Conservation (phyloP, 2,329 filamentous ascomycete species). For the Alternaria alternata region DNA sequence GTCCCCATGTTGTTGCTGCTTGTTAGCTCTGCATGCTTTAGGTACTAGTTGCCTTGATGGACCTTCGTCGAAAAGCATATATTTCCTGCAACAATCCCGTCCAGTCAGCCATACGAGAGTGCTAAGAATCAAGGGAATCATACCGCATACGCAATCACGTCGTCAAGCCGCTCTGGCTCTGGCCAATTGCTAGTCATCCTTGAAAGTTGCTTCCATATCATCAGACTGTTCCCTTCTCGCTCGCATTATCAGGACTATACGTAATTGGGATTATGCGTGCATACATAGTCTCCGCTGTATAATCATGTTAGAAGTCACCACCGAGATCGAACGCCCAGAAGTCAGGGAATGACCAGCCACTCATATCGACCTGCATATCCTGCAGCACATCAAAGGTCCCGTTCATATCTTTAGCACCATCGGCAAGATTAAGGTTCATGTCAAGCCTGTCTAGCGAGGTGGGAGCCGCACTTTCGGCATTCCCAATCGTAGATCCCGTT, state of each 20-base stretch:
- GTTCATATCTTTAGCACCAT: constrained; percentile 13
- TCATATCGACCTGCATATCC: constrained; percentile 41
- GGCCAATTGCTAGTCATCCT: neutral
- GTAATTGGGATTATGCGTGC: neutral
- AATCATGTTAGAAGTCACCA: constrained; percentile 34
- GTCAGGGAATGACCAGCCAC: constrained; percentile 45
- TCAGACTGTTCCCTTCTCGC: neutral
- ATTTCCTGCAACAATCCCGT: too few relatives aligned
- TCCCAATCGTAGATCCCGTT: neutral
- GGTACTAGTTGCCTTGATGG: too few relatives aligned
- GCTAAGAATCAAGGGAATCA: too few relatives aligned
- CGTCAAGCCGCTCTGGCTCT: too few relatives aligned
- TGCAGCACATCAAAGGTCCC: constrained; percentile 33
- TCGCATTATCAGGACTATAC: neutral
- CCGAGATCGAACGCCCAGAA: constrained; percentile 48
- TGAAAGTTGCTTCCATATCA: neutral
- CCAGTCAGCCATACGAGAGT: too few relatives aligned
- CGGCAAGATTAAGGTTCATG: constrained; percentile 7
- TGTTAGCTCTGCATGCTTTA: too few relatives aligned
- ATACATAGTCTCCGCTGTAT: neutral
- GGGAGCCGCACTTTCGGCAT: constrained; percentile 10
- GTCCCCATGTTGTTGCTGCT: too few relatives aligned
- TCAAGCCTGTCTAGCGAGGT: constrained; percentile 16
- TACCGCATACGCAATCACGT: too few relatives aligned
- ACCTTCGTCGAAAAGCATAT: too few relatives aligned